phyloP scores from a whole-genome alignment of 805 yeast species.

The Hemisphaericaspora nanyangensis region DNA sequence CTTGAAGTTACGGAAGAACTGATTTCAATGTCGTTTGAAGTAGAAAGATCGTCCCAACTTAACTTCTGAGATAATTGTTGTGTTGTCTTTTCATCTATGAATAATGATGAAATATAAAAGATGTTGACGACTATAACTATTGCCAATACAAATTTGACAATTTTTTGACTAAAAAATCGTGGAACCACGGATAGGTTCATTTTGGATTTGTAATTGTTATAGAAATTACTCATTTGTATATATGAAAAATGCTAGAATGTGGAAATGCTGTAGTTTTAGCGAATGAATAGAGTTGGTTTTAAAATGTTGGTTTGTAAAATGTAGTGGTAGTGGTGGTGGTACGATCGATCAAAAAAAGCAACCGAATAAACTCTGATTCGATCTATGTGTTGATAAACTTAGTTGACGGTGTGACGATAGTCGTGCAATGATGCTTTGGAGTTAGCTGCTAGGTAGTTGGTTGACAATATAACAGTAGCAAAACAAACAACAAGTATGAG shows the following conservation, averaged over 20 bases:
- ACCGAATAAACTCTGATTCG: too few species aligned
- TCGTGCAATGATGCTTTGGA: too few species aligned
- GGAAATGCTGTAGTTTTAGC: background rate
- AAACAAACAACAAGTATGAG: too few species aligned
- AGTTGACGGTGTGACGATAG: too few species aligned
- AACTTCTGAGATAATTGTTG: constrained; percentile 3
- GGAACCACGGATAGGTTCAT: constrained; percentile 7
- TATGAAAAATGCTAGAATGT: too few species aligned
- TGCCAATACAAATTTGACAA: constrained; percentile 15
- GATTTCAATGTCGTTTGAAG: background rate
- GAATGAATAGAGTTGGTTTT: constrained; percentile 1
- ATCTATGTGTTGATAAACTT: too few species aligned
- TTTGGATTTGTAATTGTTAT: background rate
- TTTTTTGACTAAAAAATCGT: constrained; percentile 11
- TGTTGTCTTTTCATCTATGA: constrained; percentile 10
- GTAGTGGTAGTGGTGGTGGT: too few species aligned
- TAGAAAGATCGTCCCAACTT: background rate
- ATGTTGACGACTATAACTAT: constrained; percentile 15
- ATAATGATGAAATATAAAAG: constrained; percentile 14
- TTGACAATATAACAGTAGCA: too few species aligned
- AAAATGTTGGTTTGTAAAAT: too few species aligned
- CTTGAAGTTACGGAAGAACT: background rate
- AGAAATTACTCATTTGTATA: too few species aligned
- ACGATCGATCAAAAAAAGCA: too few species aligned
- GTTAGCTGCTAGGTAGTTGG: too few species aligned